These are phyloP conservation scores for Dioscorea alata DNA, from an alignment of 106 monocot species.

Conservation along the genomic window DNA sequence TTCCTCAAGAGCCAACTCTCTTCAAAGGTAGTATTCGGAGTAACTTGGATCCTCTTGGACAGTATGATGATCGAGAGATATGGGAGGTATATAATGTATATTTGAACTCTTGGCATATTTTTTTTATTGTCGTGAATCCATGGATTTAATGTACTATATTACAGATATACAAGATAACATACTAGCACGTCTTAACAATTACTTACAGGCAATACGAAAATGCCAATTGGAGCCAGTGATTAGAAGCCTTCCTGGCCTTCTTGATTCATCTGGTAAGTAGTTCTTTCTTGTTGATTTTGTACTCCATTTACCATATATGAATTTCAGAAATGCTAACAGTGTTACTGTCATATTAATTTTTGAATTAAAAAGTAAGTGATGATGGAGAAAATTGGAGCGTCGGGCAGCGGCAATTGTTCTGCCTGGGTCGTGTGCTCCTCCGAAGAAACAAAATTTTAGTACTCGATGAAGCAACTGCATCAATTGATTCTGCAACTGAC, in stretches of 20 bases:
- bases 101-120: background rate
- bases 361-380: conserved; percentile 42
- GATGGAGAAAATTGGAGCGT: conserved; percentile 82
- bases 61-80: conserved; percentile 49
- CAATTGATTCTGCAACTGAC: conserved; percentile 80
- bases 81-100: conserved; percentile 39
- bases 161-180: too few relatives aligned
- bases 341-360: background rate
- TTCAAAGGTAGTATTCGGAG: conserved; percentile 57
- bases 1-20: conserved; percentile 72
- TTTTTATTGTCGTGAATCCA: too few relatives aligned
- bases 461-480: conserved; percentile 82
- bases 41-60: conserved; percentile 65
- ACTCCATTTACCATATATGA: background rate
- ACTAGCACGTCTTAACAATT: background rate
- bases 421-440: conserved; percentile 61
- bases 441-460: conserved; percentile 66
- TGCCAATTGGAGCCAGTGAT: conserved; percentile 67
- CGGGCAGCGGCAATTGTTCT: conserved; percentile 77
- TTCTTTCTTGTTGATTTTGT: background rate
- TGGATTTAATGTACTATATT: background rate
- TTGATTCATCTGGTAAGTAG: conserved; percentile 64
- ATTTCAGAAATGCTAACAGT: background rate
- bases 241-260: conserved; percentile 47
- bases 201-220: conserved; percentile 52